These are phyloP conservation scores for Bacidia rubella DNA, from an alignment of 495 filamentous ascomycete genomes.

Conservation along the genomic window DNA sequence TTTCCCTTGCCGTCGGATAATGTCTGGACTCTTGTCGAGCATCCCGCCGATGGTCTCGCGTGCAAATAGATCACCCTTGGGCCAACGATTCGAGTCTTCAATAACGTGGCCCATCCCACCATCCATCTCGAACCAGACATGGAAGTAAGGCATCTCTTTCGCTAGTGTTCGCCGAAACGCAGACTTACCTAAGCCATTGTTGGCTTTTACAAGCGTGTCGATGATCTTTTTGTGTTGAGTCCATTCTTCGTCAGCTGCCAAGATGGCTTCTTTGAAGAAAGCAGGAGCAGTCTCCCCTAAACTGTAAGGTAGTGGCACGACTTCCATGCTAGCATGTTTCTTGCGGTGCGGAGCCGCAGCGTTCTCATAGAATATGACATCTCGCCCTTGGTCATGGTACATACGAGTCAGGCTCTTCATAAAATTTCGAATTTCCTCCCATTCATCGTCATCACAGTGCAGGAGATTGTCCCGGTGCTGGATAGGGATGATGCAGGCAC, in stretches of 20 bases:
- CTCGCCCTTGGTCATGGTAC: constrained; percentile 81
- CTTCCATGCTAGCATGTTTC: constrained; percentile 74
- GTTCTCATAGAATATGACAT: constrained; percentile 96
- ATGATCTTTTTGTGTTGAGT: constrained; percentile 89
- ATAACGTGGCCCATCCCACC: constrained; percentile 88
- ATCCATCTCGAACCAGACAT: constrained; percentile 89
- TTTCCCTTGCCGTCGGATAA: constrained; percentile 81
- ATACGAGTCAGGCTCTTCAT: constrained; percentile 92
- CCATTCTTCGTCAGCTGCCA: constrained; percentile 83
- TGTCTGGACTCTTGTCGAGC: constrained; percentile 67
- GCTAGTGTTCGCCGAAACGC: constrained; percentile 74
- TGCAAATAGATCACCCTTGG: constrained; percentile 84
- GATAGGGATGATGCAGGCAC: constrained; percentile 79
- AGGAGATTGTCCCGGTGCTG: constrained; percentile 81
- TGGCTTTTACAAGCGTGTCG: constrained; percentile 63
- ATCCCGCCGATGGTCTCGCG: constrained; percentile 88
- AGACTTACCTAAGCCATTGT: constrained; percentile 56
- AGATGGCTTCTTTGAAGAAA: constrained; percentile 90
- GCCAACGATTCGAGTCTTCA: constrained; percentile 79
- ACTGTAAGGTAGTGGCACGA: constrained; percentile 73
- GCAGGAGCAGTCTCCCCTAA: constrained; percentile 83
- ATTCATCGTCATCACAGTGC: constrained; percentile 97
- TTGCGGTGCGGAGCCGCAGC: constrained; percentile 68
- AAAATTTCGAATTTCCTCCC: constrained; percentile 98
- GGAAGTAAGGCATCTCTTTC: constrained; percentile 98